Evolutionary conservation across 75 land plant species (phyloP), one percentile per base, ranked within the genome.

Genomic region (Cupressus sempervirens): DNA sequence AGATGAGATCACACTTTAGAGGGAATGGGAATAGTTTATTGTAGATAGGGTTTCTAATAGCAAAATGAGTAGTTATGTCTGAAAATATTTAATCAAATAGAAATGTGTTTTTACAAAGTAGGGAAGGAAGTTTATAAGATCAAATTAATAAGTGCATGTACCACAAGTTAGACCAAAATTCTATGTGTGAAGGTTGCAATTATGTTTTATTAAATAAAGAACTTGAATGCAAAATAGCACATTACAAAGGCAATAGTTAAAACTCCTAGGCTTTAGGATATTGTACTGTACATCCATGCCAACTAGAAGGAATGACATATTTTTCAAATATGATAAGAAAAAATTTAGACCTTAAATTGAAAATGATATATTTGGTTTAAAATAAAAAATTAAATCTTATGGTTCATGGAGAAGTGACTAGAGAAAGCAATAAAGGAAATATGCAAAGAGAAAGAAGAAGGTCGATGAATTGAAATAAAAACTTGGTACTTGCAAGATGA

Each of bases 11-110:
- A 89, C 97, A 11, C 90, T 97, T 82, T 87, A 97, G 86, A n/a
- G n/a, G n/a, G n/a, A n/a, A n/a, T 91, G 95, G 73, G 97, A 97
- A 83, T 97, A 97, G 99, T 92, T 93, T 20, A 94, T 97, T 65
- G 97, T 97, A 83, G 99, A 97, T 83, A 89, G 98, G 50, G 86
- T 97, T 85, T 56, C 95, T 84, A 93, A 96, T 83, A 89, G 62
- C 23, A 97, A 97, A 87, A 84, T 84, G 56, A 87, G 41, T 80
- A 95, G 89, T 46, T 92, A 90, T 83, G 89, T 87, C 79, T 88
- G 84, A 79, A 94, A 97, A 72, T 97, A 95, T 86, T 83, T 93
- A 87, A 96, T 97, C 20, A 97, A 97, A 88, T 97, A 93, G 94
- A 97, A 95, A 82, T 97, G 95, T 30, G 86, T 91, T 46, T 97